Conservation (phyloP, 2,329 filamentous ascomycete species). For the Cladosporium sp. region DNA sequence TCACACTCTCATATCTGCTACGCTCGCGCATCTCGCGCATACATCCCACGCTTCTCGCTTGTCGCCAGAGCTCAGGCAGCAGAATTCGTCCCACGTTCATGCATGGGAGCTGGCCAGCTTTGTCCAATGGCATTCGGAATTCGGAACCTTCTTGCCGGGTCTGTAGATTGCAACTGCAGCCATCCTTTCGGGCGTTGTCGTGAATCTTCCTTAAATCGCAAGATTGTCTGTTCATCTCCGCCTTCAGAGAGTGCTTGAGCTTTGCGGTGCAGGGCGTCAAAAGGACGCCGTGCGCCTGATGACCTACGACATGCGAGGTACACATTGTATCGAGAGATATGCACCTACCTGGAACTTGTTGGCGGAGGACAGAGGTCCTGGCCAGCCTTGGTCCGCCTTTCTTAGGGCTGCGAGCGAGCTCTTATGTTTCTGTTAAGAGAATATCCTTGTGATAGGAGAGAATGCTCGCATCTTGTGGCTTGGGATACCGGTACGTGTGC, state of each 20-base stretch:
- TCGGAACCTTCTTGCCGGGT: background rate
- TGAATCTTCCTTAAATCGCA: background rate
- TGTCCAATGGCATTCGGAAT: conserved; percentile 5
- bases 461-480: background rate
- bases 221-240: background rate
- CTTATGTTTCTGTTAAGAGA: background rate
- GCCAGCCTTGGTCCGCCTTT: background rate
- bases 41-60: conserved; percentile 12
- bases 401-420: background rate
- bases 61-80: conserved; percentile 2
- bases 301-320: background rate
- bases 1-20: background rate
- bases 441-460: background rate
- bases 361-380: background rate
- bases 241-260: background rate
- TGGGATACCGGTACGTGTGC: background rate
- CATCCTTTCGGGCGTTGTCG: background rate
- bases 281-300: background rate
- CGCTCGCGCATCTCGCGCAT: conserved; percentile 4
- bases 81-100: conserved; percentile 15
- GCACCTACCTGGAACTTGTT: background rate
- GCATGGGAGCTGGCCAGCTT: conserved; percentile 4
- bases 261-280: background rate
- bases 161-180: background rate
- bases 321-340: background rate